A percentile compares a stretch with the other conserved stretches of the same genome.
phyloP scores from a whole-genome alignment of 345 rosid genomes.

The Rhodomyrtus tomentosa region DNA sequence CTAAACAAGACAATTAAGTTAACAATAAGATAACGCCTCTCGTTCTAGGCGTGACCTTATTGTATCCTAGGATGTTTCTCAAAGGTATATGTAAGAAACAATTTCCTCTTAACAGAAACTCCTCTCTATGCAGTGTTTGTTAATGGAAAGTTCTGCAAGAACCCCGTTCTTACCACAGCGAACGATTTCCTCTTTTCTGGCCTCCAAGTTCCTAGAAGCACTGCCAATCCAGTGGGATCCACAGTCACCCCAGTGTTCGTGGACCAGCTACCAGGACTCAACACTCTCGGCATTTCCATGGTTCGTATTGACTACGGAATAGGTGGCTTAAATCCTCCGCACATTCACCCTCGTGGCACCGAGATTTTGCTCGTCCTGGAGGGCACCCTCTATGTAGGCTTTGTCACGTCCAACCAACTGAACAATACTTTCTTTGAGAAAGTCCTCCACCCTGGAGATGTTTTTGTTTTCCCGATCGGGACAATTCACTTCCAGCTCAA shows the following conservation, averaged over 20 bases:
- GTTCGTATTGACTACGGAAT: constrained; percentile 14
- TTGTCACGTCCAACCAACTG: constrained; percentile 17
- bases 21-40: background rate
- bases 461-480: constrained; percentile 6
- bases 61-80: background rate
- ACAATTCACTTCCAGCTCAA: constrained; percentile 26
- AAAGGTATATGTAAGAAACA: background rate
- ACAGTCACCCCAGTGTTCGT: background rate
- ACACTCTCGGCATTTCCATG: constrained; percentile 13
- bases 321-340: constrained; percentile 21
- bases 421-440: constrained; percentile 11
- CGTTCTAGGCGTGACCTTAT: background rate
- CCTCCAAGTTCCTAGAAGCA: constrained; percentile 5
- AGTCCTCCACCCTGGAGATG: constrained; percentile 14
- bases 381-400: constrained; percentile 26
- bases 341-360: constrained; percentile 19
- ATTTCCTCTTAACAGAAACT: background rate
- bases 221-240: constrained; percentile 1
- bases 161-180: constrained; percentile 4
- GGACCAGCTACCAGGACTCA: constrained; percentile 3
- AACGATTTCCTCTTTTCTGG: constrained; percentile 11
- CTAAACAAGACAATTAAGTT: background rate
- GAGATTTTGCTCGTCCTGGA: constrained; percentile 17
- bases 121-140: constrained; percentile 8
- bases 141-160: constrained; percentile 18